These are phyloP conservation scores for Podospora tetraspora DNA, from an alignment of 495 filamentous ascomycete genomes.

Conservation along the genomic window DNA sequence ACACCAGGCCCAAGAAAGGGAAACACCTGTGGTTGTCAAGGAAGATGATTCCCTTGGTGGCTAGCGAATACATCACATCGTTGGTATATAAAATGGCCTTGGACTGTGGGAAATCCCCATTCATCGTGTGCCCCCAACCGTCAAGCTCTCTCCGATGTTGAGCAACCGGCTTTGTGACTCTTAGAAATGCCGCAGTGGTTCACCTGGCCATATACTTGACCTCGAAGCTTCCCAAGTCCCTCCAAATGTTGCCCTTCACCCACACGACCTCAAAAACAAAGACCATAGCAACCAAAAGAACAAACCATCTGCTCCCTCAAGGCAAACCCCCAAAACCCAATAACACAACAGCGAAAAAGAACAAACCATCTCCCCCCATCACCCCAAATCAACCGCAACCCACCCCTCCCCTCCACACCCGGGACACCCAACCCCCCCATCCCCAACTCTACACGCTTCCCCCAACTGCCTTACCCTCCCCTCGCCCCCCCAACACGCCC, in stretches of 20 bases:
- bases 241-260: no score
- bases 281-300: no score
- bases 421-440: conserved; percentile 12
- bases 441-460: conserved; percentile 14
- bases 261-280: no score
- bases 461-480: conserved; percentile 17
- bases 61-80: not conserved
- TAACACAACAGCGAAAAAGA: no score
- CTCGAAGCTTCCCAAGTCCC: no score
- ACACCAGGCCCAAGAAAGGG: not conserved
- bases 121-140: no score
- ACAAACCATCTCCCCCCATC: not conserved
- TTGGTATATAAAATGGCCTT: not conserved
- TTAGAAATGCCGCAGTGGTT: no score
- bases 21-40: not conserved
- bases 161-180: no score
- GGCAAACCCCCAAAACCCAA: not conserved
- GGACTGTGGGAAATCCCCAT: not conserved
- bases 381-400: conserved; percentile 10
- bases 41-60: not conserved
- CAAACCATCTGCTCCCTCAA: no score
- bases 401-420: conserved; percentile 8
- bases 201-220: no score
- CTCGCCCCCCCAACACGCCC: conserved; percentile 17
- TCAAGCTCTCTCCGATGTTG: no score